Conservation (phyloP, 495 filamentous ascomycete species). For the Hyphodiscus hymeniophilus region DNA sequence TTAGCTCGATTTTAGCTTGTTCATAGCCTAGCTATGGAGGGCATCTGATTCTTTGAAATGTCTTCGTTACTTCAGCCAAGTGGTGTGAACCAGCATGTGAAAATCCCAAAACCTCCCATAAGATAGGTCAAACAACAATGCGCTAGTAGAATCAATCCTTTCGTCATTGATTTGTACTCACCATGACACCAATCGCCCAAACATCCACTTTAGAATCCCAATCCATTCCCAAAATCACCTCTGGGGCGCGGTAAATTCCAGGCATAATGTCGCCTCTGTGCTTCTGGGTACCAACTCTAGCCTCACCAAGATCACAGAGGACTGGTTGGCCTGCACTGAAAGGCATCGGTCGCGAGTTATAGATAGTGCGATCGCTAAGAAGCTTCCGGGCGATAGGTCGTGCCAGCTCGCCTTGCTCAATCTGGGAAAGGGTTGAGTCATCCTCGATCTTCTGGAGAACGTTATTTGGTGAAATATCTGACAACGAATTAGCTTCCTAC, state of each 20-base stretch:
- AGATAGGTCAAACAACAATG: slow-evolving; percentile 12
- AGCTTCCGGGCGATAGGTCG: slow-evolving; percentile 18
- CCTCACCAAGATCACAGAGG: slow-evolving; percentile 22
- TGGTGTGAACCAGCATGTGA: slow-evolving; percentile 6
- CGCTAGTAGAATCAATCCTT: slow-evolving; percentile 9
- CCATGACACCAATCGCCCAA: slow-evolving; percentile 39
- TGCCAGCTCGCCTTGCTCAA: slow-evolving; percentile 20
- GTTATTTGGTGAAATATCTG: slow-evolving; percentile 23
- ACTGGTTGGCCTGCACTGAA: slow-evolving; percentile 12
- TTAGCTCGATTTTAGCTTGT: slow-evolving; percentile 17
- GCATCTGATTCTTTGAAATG: slow-evolving; percentile 15
- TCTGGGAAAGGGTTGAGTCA: slow-evolving; percentile 12
- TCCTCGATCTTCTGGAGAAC: slow-evolving; percentile 17
- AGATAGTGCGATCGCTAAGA: slow-evolving; percentile 21
- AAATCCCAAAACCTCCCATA: slow-evolving; percentile 8
- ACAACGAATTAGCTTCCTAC: slow-evolving; percentile 14
- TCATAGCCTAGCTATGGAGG: slow-evolving; percentile 15
- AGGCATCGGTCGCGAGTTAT: slow-evolving; percentile 18
- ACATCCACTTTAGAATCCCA: slow-evolving; percentile 37
- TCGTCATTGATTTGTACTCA: slow-evolving; percentile 24
- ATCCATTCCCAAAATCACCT: slow-evolving; percentile 36
- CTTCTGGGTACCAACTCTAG: slow-evolving; percentile 12
- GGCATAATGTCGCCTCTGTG: slow-evolving; percentile 28
- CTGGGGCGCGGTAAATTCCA: slow-evolving; percentile 37
- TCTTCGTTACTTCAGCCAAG: slow-evolving; percentile 17